Evolutionary conservation across 495 filamentous ascomycete species (phyloP).

Genomic region (Penicillium fimorum): DNA sequence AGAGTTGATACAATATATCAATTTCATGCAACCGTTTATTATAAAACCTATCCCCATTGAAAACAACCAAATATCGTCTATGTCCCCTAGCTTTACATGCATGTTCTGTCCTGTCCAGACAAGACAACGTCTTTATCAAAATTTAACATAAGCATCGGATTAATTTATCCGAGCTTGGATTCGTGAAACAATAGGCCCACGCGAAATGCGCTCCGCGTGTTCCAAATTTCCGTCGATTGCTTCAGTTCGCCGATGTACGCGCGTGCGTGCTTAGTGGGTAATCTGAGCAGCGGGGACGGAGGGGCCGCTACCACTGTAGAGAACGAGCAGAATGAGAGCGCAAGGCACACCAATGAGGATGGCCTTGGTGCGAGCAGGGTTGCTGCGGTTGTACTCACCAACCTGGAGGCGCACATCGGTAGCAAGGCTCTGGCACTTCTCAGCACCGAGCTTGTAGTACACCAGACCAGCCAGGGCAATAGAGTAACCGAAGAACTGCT

Average conservation of each 20-base stretch:
- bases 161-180: slow-evolving; percentile 8
- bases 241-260: slow-evolving; percentile 6
- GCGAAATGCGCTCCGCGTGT: slow-evolving; percentile 4
- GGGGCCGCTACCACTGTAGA: slow-evolving; percentile 42
- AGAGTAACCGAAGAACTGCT: slow-evolving; percentile 94
- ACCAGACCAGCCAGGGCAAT: slow-evolving; percentile 87
- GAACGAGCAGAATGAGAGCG: slow-evolving; percentile 55
- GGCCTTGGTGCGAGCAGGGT: slow-evolving; percentile 67
- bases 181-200: slow-evolving; percentile 16
- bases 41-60: slow-evolving; percentile 6
- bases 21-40: slow-evolving; percentile 13
- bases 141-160: slow-evolving; percentile 14
- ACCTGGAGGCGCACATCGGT: slow-evolving; percentile 52
- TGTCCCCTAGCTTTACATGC: slow-evolving; percentile 15
- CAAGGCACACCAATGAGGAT: slow-evolving; percentile 56
- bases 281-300: slow-evolving; percentile 10
- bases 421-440: slow-evolving; percentile 67
- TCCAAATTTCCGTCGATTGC: slow-evolving; percentile 10
- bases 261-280: slow-evolving; percentile 19
- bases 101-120: slow-evolving; percentile 15
- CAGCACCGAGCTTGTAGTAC: slow-evolving; percentile 92
- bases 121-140: slow-evolving; percentile 15
- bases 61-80: slow-evolving; percentile 8
- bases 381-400: slow-evolving; percentile 53
- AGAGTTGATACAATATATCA: background rate